phyloP scores from a whole-genome alignment of 2,329 filamentous ascomycete species.

The Fusarium pseudonygamai region DNA sequence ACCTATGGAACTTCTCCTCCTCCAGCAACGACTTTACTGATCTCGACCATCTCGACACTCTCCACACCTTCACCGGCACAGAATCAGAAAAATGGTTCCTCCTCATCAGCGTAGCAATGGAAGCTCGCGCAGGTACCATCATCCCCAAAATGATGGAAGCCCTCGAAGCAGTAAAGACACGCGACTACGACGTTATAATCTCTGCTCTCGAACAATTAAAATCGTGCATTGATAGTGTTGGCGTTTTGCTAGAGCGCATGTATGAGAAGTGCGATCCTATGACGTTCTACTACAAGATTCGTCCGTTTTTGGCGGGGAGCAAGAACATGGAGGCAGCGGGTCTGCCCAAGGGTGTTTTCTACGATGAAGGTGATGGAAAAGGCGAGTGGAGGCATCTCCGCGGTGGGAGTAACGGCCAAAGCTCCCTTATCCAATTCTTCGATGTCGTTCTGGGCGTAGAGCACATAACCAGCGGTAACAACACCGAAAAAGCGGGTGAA shows the following conservation, averaged over 20 bases:
- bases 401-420: conserved; percentile 95
- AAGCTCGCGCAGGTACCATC: conserved; percentile 78
- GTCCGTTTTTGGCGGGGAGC: conserved; percentile 88
- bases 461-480: conserved; percentile 63
- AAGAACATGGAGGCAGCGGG: conserved; percentile 92
- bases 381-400: conserved; percentile 79
- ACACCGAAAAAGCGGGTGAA: conserved; percentile 32
- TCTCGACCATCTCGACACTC: conserved; percentile 74
- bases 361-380: conserved; percentile 76
- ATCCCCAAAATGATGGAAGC: conserved; percentile 83
- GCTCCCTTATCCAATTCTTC: conserved; percentile 91
- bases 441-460: conserved; percentile 87
- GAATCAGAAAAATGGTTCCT: conserved; percentile 96
- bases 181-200: conserved; percentile 69
- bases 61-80: conserved; percentile 88
- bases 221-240: conserved; percentile 73
- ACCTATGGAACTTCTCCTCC: conserved; percentile 89
- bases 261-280: conserved; percentile 88
- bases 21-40: conserved; percentile 63
- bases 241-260: conserved; percentile 78
- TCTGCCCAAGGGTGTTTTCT: conserved; percentile 83
- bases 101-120: conserved; percentile 87
- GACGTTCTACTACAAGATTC: conserved; percentile 88
- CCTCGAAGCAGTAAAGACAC: conserved; percentile 71
- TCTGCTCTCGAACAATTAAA: conserved; percentile 72